These are phyloP conservation scores for Haplosporangium sp. DNA, from an alignment of 371 early-diverging fungal genomes.

Conservation along the genomic window DNA sequence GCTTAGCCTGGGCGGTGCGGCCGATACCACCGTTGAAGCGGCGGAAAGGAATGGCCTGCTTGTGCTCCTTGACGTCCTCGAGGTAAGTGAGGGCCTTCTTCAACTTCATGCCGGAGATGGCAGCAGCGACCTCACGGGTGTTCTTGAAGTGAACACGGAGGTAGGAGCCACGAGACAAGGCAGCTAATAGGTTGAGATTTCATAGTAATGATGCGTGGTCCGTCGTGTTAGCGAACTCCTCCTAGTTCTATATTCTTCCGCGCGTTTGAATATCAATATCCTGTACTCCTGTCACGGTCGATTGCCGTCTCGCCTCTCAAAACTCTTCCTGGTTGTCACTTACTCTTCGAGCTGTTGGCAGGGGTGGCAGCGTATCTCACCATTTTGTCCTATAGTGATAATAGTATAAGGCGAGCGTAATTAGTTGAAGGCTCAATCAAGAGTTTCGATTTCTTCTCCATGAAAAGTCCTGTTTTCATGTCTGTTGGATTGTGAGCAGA, in stretches of 20 bases:
- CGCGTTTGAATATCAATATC: no score
- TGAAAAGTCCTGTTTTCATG: no score
- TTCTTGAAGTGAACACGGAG: constrained; percentile 99
- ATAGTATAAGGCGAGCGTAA: neutral
- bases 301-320: neutral
- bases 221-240: neutral
- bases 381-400: constrained; percentile 50
- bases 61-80: constrained; percentile 95
- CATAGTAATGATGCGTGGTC: neutral
- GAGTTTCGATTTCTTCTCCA: no score
- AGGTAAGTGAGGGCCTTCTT: constrained; percentile 96
- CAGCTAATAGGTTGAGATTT: constrained; percentile 63
- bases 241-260: neutral
- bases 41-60: constrained; percentile 98
- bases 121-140: constrained; percentile 98
- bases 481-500: no score
- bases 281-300: no score
- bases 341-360: constrained; percentile 59
- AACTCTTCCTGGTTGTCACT: constrained; percentile 15
- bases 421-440: no score
- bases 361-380: constrained; percentile 59
- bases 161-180: constrained; percentile 95
- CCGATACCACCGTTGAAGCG: constrained; percentile 98
- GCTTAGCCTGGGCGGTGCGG: constrained; percentile 98
- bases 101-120: constrained; percentile 95